Base-by-base conservation (phyloP, 1,139 yeast genomes). In the Sugiyamaella novakii region DNA sequence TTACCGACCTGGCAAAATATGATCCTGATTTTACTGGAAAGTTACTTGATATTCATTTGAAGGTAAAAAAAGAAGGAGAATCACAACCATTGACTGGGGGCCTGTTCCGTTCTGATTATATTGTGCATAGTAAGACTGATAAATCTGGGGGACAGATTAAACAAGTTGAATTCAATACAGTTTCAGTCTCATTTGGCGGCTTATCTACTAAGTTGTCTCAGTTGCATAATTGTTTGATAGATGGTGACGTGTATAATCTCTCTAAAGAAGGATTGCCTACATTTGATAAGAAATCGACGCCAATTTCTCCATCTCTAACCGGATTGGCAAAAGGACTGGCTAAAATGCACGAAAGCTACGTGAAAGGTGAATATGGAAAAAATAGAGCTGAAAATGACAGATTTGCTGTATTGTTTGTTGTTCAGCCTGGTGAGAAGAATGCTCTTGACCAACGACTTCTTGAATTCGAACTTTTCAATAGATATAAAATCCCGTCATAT, bases 161-260 rank as follows among this genome's bases (percentile, higher is more conserved):
- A 64, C 98, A 94, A 67, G 91, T 92, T 47, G 99, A 92, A 65
- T 92, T 91, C 72, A 92, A 92, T 67, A 89, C 98, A 1, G 91
- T 92, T 2, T 85, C 96, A 60, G 96, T 92, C 1, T 89, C 98
- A 0, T 92, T 92, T 73, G 97, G 95, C 18, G 97, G 95, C 0
- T 74, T 92, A 48, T 84, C 96, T 1, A 68, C 88, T 11, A 85
- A 84, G 63, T 91, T 88, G 17, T 87, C 95, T 17, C 75, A 79
- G 59, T 72, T 87, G 52, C 98, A 92, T 66, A 70, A 76, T 30
- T 87, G 63, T 52, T 56, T 70, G 44, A 58, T 61, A 15, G 54
- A 55, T 30, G 54, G 68, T 8, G 70, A 64, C 30, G 54, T 60
- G 2, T 69, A 68, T 39, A 60, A 59, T 5, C 51, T 52, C 3